Evolutionary conservation across 495 filamentous ascomycete genomes (phyloP).

Genomic region (Penicillium verhagenii): DNA sequence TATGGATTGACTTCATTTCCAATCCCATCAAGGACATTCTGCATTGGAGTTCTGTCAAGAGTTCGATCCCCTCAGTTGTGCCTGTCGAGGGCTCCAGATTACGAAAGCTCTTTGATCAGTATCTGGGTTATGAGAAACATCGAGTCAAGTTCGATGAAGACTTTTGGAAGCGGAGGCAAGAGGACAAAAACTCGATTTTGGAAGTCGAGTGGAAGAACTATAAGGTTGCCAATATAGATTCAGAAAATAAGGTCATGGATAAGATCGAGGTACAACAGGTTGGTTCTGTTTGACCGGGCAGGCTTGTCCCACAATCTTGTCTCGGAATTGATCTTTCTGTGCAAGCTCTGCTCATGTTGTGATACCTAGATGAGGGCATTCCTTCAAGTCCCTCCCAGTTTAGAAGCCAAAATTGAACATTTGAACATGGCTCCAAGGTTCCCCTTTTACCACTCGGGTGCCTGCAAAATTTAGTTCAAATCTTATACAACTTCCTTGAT

Average conservation of each 20-base stretch:
- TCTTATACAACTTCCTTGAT: too few relatives aligned
- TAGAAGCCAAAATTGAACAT: too few relatives aligned
- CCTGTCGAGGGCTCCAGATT: slow-evolving; percentile 22
- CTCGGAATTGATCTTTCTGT: too few relatives aligned
- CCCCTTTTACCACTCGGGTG: too few relatives aligned
- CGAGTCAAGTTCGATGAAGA: slow-evolving; percentile 31
- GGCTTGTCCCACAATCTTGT: too few relatives aligned
- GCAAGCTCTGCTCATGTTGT: too few relatives aligned
- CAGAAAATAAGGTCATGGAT: background rate
- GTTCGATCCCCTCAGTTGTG: slow-evolving; percentile 11
- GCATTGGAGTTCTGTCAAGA: slow-evolving; percentile 12
- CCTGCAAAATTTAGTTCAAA: too few relatives aligned
- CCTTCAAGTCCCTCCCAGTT: too few relatives aligned
- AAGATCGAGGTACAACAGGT: background rate
- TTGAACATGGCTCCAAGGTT: too few relatives aligned
- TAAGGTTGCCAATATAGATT: background rate
- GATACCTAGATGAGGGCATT: too few relatives aligned
- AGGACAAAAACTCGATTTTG: slow-evolving; percentile 8
- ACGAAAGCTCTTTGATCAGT: slow-evolving; percentile 27
- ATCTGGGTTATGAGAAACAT: slow-evolving; percentile 26
- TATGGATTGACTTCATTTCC: slow-evolving; percentile 27
- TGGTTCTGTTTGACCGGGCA: too few relatives aligned
- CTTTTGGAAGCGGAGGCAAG: slow-evolving; percentile 35
- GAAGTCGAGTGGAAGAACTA: slow-evolving; percentile 3
- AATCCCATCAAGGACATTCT: slow-evolving; percentile 15